Evolutionary conservation across 345 rosid species (phyloP).

Genomic region (Litchi chinensis): DNA sequence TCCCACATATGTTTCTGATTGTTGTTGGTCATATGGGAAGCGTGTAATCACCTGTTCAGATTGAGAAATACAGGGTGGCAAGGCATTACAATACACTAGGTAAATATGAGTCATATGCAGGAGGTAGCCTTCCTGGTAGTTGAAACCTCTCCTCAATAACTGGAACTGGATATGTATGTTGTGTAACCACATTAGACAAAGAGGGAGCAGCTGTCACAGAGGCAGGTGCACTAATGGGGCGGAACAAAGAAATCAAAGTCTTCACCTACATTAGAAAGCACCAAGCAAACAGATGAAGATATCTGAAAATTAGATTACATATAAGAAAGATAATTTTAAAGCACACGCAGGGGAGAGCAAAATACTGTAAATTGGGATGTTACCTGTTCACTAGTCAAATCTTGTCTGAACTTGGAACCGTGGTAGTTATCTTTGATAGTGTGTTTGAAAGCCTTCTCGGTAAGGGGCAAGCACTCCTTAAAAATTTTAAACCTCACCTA

Average conservation of each 20-base stretch:
- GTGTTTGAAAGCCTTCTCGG: slow-evolving; percentile 33
- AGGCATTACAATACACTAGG: slow-evolving; percentile 10
- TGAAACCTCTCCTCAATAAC: slow-evolving; percentile 3
- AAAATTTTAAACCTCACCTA: slow-evolving; percentile 38
- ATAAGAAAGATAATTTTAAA: not conserved
- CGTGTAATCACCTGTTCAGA: not conserved
- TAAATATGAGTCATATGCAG: slow-evolving; percentile 14
- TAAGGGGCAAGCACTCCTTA: slow-evolving; percentile 40
- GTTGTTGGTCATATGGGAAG: slow-evolving; percentile 13
- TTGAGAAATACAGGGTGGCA: not conserved
- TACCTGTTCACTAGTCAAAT: slow-evolving; percentile 34
- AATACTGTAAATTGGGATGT: not conserved
- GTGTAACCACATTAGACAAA: not conserved
- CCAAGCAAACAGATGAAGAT: not conserved
- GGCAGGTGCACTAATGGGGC: slow-evolving; percentile 14
- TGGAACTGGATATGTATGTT: not conserved
- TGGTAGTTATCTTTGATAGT: slow-evolving; percentile 36
- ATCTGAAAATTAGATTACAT: not conserved
- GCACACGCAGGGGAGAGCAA: not conserved
- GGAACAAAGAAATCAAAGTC: slow-evolving; percentile 31
- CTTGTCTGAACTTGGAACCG: slow-evolving; percentile 36
- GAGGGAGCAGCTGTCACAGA: slow-evolving; percentile 15
- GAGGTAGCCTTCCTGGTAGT: slow-evolving; percentile 18
- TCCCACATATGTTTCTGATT: not conserved
- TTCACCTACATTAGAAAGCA: slow-evolving; percentile 26